Base-by-base conservation (phyloP, 805 yeast species). In the Saturnispora saitoi region DNA sequence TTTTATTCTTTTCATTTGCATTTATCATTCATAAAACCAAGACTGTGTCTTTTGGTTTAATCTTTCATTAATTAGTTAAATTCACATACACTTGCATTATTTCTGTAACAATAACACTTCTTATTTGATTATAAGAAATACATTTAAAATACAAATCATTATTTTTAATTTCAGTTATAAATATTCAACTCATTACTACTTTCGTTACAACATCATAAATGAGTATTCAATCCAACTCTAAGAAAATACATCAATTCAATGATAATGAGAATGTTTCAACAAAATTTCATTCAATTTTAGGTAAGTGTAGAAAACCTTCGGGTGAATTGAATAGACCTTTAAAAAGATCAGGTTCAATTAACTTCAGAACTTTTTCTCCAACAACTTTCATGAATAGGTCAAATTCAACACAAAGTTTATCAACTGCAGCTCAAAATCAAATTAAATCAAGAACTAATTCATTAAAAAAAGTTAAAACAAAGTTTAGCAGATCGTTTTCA, bases 331-430 rank as follows among this genome's bases (percentile, higher is more conserved):
- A 55, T 4, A 55, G 65, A 45, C 66, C 65, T 1, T 39, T 62
- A 12, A 63, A 63, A 45, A 50, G 67, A 29, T 58, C 67, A 31
- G 54, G 57, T 32, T 62, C 66, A 11, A 47, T 61, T 17, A 52
- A 59, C 3, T 61, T 54, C 32, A 55, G 57, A 41, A 50, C 58
- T 14, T 42, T 48, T 17, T 55, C 62, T 9, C 62, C 59, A 7
- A 29, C 59, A 6, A 29, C 22, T 20, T 32, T 42, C 17, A 28
- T 32, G 22, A 15, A 31, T 10, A 32, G 32, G 17, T 41, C 31
- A 9, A 17, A 40, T 7, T 44, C 47, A 14, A 4, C 36, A 14
- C 12, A 24, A 4, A 20, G 28, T 36, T 29, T 34, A 9, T 24
- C 47, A 19, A 29, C 8, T 28, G 11, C 34, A 37, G 36, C 28